Base-by-base conservation (phyloP, 768 basidiomycete species). In the Lactarius trivialis region DNA sequence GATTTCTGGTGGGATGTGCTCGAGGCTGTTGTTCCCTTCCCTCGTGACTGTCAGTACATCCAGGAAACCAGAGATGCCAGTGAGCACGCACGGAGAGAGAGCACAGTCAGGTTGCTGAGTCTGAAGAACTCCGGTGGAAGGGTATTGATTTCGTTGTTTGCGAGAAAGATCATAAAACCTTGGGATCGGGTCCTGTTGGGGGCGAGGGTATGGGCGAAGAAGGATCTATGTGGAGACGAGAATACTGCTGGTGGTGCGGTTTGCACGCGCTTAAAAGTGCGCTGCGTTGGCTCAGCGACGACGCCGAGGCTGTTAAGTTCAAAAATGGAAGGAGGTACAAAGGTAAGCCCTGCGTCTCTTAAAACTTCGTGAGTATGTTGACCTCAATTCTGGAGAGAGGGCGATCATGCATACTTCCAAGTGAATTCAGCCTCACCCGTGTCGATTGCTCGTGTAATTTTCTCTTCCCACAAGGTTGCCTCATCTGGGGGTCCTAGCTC, bases 31-130 rank as follows among this genome's bases (percentile, higher is more conserved):
- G 33, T 67, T 67, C 19, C 66, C 66, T 65, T 3, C 8, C 26
- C 21, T 15, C 41, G 32, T 6, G 17, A 11, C 1, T 21, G 8
- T 63, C 43, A 63, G 51, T 37, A 54, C 21, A 32, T 8, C 30
- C 5, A 48, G 24, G 2, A 1, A 41, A 62, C 3, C 14, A 28
- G n/a, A 30, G 19, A 15, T 26, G 24, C 9, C 45, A 5, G 49
- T 14, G 33, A 15, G 41, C n/a, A 33, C 65, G 52, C 39, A 67
- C 66, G 64, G 28, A 67, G 60, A 39, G 58, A 61, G 12, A 65
- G 64, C 6, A 67, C 64, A 7, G 65, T 66, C 24, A 67, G 21
- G 36, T 67, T 67, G 19, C 58, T 61, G 48, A 67, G 30, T n/a
- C 43, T 55, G 49, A 67, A 67, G 21, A 67, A 60, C 34, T 67